Evolutionary conservation across 1,139 yeast species (phyloP), one percentile per base, ranked within the genome.

Genomic region (Candida smagusa): DNA sequence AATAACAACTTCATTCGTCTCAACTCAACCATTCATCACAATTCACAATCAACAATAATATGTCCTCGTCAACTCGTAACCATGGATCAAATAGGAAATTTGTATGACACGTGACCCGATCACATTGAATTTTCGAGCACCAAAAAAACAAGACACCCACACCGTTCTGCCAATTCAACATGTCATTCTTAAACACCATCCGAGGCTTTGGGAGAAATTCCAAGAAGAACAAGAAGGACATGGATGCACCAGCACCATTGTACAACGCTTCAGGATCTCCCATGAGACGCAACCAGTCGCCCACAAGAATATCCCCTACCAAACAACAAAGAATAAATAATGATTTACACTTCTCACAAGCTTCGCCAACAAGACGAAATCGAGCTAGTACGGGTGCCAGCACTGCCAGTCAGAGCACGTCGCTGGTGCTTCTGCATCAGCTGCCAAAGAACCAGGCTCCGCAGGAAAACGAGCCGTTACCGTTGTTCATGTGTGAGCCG

Each of bases 401-500:
- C 9, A 32, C 36, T 5, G 29, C 31, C 24, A 29, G 23, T 22
- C 34, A 25, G 12, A 23, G 26, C 11, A 19, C 13, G 2, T 22
- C 27, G 9, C 11, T 9, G 16, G 11, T n/a, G 12, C 9, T 9
- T 12, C 28, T 19, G 33, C 27, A 12, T 7, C 34, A 12, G 24
- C 64, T 52, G 61, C 58, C 59, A 22, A 53, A 47, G 35, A 49
- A 49, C 33, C 53, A 49, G 31, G 9, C 36, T 41, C 21, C 40
- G 37, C 25, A 37, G 37, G 48, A 30, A 49, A 44, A 28, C 38
- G 44, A 52, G 35, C 38, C 47, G 43, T 52, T 64, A 37, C 95
- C 90, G 8, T 69, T 84, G 34, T 92, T 89, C 56, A 60, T 92
- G 52, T 84, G 95, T 56, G 96, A 90, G 49, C 97, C 97, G 9